Evolutionary conservation across 495 filamentous ascomycete species (phyloP), one percentile per base, ranked within the genome.

Genomic region (Aspergillus egyptiacus): DNA sequence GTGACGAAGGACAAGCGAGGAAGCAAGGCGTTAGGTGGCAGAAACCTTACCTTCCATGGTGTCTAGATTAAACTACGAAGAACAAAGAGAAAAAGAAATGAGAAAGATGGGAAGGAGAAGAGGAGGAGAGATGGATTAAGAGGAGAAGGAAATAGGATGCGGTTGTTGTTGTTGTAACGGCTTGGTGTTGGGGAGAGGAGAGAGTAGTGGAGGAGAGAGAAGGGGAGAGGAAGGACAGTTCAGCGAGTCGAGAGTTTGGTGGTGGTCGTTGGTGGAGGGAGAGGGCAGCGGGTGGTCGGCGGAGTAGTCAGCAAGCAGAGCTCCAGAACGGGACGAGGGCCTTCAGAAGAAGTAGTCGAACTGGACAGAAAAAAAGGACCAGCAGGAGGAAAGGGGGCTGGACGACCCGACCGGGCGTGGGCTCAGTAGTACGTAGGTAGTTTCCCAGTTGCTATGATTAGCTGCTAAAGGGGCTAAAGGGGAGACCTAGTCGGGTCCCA

Each of bases 11-110:
- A 47, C 49, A 54, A 58, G 54, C 40, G 51, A 41, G 50, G 54
- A 52, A 51, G 55, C 42, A 66, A 70, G 61, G 54, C 50, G 63
- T 49, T 65, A 67, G 55, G 66, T 69, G 64, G 62, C 67, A 38
- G 43, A 44, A 57, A 64, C 76, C 82, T 76, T 77, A 90, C 86
- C 86, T 79, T 90, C 86, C 86, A 90, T 90, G 71, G 68, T 76
- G 77, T 72, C 67, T 56, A 66, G 61, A 49, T 52, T 55, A 55
- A 61, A 63, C 53, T 53, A 59, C 59, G 65, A 60, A 62, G 62
- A 62, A 63, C 61, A 65, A 65, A 70, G 58, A 56, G 57, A 61
- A 57, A 48, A 46, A 34, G 44, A 50, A 36, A 49, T 14, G 39
- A 38, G 28, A 48, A 48, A 33, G 62, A 56, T 59, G 56, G 51